Evolutionary conservation across 352 stramenopile species (phyloP).

Genomic region (Globisporangium sylvaticum): DNA sequence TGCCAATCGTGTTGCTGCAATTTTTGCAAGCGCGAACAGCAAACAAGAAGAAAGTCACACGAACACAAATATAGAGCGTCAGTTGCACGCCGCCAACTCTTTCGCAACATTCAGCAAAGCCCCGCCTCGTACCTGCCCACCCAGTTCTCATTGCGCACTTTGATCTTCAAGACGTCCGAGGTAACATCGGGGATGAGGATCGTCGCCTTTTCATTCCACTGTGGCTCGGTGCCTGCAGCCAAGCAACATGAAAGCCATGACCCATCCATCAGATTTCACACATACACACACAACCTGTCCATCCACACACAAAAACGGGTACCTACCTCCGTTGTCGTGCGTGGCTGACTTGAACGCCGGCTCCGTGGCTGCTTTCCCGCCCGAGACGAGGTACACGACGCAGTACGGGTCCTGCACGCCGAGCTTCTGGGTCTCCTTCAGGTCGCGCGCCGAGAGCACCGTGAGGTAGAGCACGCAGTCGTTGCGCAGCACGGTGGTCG

Average conservation of each 20-base stretch:
- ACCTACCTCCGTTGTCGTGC: constrained; percentile 61
- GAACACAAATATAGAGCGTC: not conserved
- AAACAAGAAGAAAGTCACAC: not conserved
- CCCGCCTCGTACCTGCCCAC: constrained; percentile 51
- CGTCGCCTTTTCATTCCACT: constrained; percentile 76
- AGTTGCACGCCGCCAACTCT: not conserved
- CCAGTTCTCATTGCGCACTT: constrained; percentile 78
- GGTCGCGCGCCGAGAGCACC: constrained; percentile 51
- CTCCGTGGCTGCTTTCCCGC: constrained; percentile 43
- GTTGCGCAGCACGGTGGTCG: constrained; percentile 38
- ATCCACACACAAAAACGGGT: not conserved
- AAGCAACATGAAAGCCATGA: not conserved
- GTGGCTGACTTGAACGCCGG: constrained; percentile 69
- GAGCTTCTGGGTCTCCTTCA: constrained; percentile 68
- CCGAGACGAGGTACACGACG: constrained; percentile 51
- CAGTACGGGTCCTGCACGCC: constrained; percentile 77
- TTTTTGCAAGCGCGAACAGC: constrained; percentile 1
- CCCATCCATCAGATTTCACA: not conserved
- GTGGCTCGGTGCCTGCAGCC: constrained; percentile 45
- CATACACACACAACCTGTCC: not conserved
- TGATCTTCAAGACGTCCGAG: constrained; percentile 63
- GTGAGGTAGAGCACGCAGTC: constrained; percentile 71
- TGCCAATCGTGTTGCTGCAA: constrained; percentile 60
- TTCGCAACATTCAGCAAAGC: no score
- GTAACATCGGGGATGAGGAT: constrained; percentile 67